These are phyloP conservation scores for Fomitopsis betulina DNA, from an alignment of 1,284 basidiomycete genomes.

Conservation along the genomic window DNA sequence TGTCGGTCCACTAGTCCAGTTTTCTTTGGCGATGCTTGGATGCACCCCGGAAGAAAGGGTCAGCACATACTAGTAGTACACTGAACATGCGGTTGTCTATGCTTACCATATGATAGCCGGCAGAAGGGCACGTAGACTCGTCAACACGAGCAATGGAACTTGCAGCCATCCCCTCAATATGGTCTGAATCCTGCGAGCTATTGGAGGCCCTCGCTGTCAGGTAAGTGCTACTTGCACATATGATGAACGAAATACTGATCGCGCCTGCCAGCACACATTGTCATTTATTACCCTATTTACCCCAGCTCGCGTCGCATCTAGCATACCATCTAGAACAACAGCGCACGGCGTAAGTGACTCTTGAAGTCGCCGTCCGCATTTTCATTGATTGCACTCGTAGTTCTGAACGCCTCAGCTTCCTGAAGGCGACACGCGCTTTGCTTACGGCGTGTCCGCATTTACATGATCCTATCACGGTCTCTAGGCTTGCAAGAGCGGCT, in stretches of 20 bases:
- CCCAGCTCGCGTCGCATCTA: conserved; percentile 45
- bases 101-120: conserved; percentile 27
- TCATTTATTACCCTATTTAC: conserved; percentile 48
- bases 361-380: neutral
- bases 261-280: conserved; percentile 37
- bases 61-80: neutral
- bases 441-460: conserved; percentile 42
- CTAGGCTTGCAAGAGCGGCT: conserved; percentile 51
- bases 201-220: conserved; percentile 43
- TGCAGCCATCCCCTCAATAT: conserved; percentile 48
- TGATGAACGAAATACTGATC: neutral
- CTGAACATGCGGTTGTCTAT: neutral
- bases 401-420: conserved; percentile 36
- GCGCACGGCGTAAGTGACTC: conserved; percentile 39
- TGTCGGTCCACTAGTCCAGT: conserved; percentile 52
- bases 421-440: conserved; percentile 40
- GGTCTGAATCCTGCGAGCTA: conserved; percentile 48
- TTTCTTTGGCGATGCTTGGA: conserved; percentile 49
- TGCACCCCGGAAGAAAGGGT: conserved; percentile 54
- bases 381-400: conserved; percentile 26
- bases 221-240: conserved; percentile 27
- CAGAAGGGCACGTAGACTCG: conserved; percentile 44
- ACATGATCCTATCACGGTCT: conserved; percentile 44
- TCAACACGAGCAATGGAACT: conserved; percentile 49
- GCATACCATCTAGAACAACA: conserved; percentile 58